These are phyloP conservation scores for Ogataea paraovalis DNA, from an alignment of 805 yeast species.

Conservation along the genomic window DNA sequence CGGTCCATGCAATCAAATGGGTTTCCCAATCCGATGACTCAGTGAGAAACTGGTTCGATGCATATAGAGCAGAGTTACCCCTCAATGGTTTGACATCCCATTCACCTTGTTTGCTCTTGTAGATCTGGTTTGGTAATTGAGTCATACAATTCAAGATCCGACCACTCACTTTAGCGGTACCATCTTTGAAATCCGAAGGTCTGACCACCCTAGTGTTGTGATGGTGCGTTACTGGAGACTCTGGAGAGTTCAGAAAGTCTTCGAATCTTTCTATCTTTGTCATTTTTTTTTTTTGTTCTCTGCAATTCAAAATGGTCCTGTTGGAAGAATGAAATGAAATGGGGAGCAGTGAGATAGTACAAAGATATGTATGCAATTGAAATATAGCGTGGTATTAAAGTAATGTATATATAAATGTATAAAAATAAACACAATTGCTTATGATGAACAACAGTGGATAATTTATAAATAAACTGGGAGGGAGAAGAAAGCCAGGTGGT, in stretches of 20 bases:
- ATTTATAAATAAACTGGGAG: neutral
- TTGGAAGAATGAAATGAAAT: too few relatives aligned
- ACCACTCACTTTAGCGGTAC: slow-evolving; percentile 48
- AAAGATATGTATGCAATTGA: too few relatives aligned
- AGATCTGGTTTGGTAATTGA: slow-evolving; percentile 60
- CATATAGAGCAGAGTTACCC: slow-evolving; percentile 82
- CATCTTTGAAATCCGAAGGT: slow-evolving; percentile 20
- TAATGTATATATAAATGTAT: too few relatives aligned
- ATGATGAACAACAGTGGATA: too few relatives aligned
- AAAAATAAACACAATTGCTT: too few relatives aligned
- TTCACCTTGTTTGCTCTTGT: slow-evolving; percentile 34
- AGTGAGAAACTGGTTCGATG: slow-evolving; percentile 63
- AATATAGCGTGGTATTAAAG: too few relatives aligned
- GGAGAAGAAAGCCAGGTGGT: too few relatives aligned
- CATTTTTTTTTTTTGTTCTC: neutral
- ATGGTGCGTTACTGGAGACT: neutral
- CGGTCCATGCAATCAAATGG: slow-evolving; percentile 92
- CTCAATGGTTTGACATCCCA: slow-evolving; percentile 64
- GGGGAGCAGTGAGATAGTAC: too few relatives aligned
- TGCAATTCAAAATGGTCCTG: too few relatives aligned
- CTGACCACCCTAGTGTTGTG: slow-evolving; percentile 3
- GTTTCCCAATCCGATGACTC: slow-evolving; percentile 80
- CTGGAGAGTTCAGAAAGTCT: neutral
- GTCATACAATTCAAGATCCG: slow-evolving; percentile 67
- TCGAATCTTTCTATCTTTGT: neutral